Evolutionary conservation across 192 early-diverging fungal species (phyloP), one percentile per base, ranked within the genome.

Genomic region (Jimgerdemannia flammicorona): DNA sequence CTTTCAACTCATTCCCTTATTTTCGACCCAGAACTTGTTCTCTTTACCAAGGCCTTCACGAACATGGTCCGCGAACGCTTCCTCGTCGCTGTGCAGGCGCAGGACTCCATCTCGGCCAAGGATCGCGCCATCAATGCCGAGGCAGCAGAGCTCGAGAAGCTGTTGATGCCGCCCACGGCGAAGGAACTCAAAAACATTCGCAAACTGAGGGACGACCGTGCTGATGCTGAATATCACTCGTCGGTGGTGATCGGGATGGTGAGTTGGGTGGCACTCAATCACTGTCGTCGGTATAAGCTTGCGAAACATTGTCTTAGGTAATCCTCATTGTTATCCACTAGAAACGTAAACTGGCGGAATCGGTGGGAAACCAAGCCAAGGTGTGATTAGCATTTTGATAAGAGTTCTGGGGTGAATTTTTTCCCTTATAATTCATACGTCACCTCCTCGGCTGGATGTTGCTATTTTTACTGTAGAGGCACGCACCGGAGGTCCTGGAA

Each of bases 121-220:
- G 93, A 94, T 70, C 84, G 85, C 43, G 74, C 79, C n/a, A 87
- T 92, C 77, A 87, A 84, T 67, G 89, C 84, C 19, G 91, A 93
- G 72, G 86, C 85, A 18, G 73, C 76, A 17, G 87, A 90, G 73
- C 75, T 84, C 1, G 87, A 87, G 42, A 89, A 89, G 70, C 77
- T 89, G 76, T 75, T 78, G 4, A 72, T 87, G 49, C 29, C 29
- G 29, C 89, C 90, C 18, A 92, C 89, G 1, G 86, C 87, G 44
- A 90, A 90, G 82, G 87, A 92, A 75, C 72, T 92, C 69, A 70
- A 81, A 54, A 79, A 72, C 10, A 88, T 91, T 9, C 83, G 88
- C 29, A 79, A 74, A 42, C 75, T 66, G 40, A 81, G 89, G 40
- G 75, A 71, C 18, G 88, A 85, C 42, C 79, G 81, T 19, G 81